phyloP scores from a whole-genome alignment of 306 rosid species.

The Cucurbita moschata region DNA sequence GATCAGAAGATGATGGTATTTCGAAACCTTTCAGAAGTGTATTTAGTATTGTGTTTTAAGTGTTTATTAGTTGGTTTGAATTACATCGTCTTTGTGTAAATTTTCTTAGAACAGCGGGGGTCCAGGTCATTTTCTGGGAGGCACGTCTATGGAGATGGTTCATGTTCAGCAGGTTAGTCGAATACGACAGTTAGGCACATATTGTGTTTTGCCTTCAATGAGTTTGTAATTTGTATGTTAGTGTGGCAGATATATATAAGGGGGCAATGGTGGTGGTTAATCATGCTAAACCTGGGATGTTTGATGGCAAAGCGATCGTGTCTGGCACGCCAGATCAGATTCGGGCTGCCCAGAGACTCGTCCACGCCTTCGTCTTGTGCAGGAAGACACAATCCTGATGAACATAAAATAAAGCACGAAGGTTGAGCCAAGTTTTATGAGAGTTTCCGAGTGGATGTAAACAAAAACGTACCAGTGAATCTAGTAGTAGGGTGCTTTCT shows the following conservation, averaged over 20 bases:
- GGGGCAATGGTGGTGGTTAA: slow-evolving; percentile 55
- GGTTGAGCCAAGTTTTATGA: not conserved
- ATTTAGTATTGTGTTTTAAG: not conserved
- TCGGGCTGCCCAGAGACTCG: slow-evolving; percentile 56
- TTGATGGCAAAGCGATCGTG: slow-evolving; percentile 37
- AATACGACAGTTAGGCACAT: not conserved
- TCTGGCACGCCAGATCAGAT: slow-evolving; percentile 52
- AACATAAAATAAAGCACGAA: not conserved
- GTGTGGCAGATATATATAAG: slow-evolving; percentile 32
- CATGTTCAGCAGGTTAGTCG: slow-evolving; percentile 64
- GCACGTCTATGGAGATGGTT: slow-evolving; percentile 37
- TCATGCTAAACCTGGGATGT: slow-evolving; percentile 45
- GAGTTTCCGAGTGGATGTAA: not conserved
- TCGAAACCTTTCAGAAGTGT: not conserved
- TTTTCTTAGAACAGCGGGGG: slow-evolving; percentile 29
- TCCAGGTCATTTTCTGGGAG: slow-evolving; percentile 25
- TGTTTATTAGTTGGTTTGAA: not conserved
- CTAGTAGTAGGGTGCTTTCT: not conserved
- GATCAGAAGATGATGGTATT: too few relatives aligned
- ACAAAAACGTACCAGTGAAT: not conserved
- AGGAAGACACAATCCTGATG: slow-evolving; percentile 37
- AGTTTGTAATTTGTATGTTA: not conserved
- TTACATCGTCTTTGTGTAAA: not conserved
- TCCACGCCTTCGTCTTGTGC: slow-evolving; percentile 73
- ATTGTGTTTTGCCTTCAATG: not conserved